Base-by-base conservation (phyloP, 441 rosid species). In the Mallotus japonicus region DNA sequence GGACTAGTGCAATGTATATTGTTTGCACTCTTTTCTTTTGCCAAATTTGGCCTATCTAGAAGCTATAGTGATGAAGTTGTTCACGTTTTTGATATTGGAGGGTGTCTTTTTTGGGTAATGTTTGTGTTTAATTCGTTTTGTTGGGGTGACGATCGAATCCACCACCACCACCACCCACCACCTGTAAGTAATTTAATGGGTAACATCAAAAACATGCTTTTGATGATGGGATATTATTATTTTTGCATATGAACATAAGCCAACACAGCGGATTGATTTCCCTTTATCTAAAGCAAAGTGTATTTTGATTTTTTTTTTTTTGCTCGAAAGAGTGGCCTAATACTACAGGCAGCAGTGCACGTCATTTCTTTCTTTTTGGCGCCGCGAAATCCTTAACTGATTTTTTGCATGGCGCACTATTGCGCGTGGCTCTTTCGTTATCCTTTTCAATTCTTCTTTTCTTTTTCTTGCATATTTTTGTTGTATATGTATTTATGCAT, bases 341-440 rank as follows among this genome's bases (percentile, higher is more conserved):
- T 20, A 11, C 70, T 7, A 73, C 72, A 1, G 47, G 61, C 8
- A 3, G 8, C 20, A 32, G 19, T 3, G 63, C 40, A 32, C 47
- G 72, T 72, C 73, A 47, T 46, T 44, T 73, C 44, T 12, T 20
- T 65, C 61, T 75, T 65, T 72, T 72, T 62, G 64, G 74, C 69
- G 77, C 79, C 69, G 77, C 60, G 67, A 54, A 56, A 14, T 42
- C 37, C 17, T 42, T 32, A 20, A 65, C 71, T 59, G 73, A 54
- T 61, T 24, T 20, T 64, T 54, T 19, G 69, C 68, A 47, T 75
- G 63, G 71, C 47, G 63, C 76, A 76, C 71, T 69, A 34, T 42
- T 67, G 65, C 76, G 84, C 80, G 79, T 81, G 68, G 37, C 62
- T 37, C 17, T 70, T 14, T 8, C 20, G 16, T 60, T 24, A 10